Evolutionary conservation across 108 stramenopile species (phyloP).

Genomic region (Stephanodiscus triporus): DNA sequence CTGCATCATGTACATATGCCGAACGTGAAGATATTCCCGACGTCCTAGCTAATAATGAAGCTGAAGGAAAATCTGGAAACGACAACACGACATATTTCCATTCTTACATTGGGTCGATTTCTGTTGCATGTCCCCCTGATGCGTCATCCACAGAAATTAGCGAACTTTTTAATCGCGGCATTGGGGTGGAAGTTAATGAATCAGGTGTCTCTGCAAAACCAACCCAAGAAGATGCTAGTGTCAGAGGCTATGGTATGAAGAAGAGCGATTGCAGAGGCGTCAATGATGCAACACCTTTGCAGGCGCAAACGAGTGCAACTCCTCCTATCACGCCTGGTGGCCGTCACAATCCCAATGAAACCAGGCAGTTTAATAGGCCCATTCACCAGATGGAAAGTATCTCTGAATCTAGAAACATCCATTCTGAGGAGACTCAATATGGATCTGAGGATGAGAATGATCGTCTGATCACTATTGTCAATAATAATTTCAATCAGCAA

Average conservation of each 20-base stretch:
- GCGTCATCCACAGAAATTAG: background rate
- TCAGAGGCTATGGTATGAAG: background rate
- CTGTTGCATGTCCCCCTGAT: background rate
- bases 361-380: conserved; percentile 4
- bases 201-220: background rate
- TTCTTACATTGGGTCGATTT: background rate
- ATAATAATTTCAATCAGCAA: background rate
- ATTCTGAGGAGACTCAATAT: conserved; percentile 5
- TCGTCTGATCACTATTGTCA: background rate
- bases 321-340: background rate
- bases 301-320: background rate
- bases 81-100: background rate
- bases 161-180: background rate
- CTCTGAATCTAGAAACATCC: conserved; percentile 28
- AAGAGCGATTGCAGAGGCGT: background rate
- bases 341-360: background rate
- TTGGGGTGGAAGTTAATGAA: background rate
- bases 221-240: background rate
- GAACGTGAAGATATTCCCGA: too few relatives aligned
- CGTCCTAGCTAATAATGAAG: too few relatives aligned
- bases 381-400: conserved; percentile 38
- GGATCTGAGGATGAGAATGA: conserved; percentile 2
- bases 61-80: background rate
- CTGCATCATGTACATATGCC: background rate
- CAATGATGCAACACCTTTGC: background rate